Base-by-base conservation (phyloP, 495 filamentous ascomycete genomes). In the Penicillium arizonense region DNA sequence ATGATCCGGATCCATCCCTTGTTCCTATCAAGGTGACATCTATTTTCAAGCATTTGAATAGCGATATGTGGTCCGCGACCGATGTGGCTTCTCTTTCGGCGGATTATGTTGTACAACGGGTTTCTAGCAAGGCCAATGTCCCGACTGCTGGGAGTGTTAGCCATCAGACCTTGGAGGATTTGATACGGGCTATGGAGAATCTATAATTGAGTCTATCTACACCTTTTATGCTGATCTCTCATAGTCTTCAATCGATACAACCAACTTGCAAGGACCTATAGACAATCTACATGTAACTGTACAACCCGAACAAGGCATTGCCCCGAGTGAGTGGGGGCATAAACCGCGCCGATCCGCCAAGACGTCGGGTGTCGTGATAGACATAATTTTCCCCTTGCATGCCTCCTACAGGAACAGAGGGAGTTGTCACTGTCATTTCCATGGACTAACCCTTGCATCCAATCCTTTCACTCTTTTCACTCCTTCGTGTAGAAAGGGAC, bases 101-200 rank as follows among this genome's bases (percentile, higher is more conserved):
- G 3, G 63, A 63, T 35, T 67, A 67, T 32, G 42, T 67, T 10
- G 60, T 67, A 18, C 51, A 59, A 20, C 48, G 58, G 42, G 52
- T 60, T 7, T 42, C 58, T 3, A 55, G 32, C 30, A 32, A 51
- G 38, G 18, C 41, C 21, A 38, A 38, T 23, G 2, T 33, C 5
- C 21, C 33, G 14, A 44, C n/a, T 20, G 8, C 42, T 9, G 14
- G 6, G 8, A 34, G 10, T 4, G 34, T 9, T 8, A 47, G 34
- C 33, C n/a, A 21, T 24, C 45, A 47, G 12, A 47, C 33, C 3
- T 11, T 47, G 45, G 45, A 47, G 32, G 20, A 12, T 47, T 23
- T 47, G 4, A 47, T 47, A 8, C 33, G 45, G 11, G 45, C 45
- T 12, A 47, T 47, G 45, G 45, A 38, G 34, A 47, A 37, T 37